Evolutionary conservation across 2,329 filamentous ascomycete genomes (phyloP), one percentile per base, ranked within the genome.

Genomic region (Exophiala oligosperma): DNA sequence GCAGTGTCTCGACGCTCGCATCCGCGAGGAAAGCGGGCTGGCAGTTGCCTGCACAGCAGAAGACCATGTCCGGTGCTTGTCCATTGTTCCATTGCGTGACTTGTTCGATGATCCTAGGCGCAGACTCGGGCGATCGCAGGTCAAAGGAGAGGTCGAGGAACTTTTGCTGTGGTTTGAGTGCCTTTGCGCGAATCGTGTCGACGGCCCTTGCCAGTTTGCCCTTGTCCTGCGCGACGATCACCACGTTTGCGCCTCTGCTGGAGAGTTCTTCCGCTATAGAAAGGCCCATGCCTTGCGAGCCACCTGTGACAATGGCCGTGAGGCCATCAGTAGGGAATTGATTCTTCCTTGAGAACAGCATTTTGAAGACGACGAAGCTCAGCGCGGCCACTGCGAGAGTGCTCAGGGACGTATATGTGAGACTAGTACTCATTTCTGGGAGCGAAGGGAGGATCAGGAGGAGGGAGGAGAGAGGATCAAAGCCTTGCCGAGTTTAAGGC

Each of bases 261-360:
- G 93, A 83, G 46, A 99, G 84, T 65, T 92, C 81, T 52, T 84
- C 81, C 4, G 88, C 92, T 21, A 87, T 84, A 52, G 85, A 85
- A 66, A 87, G 85, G 59, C 94, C 94, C 88, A 97, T 91, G 57
- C 94, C 94, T 70, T 97, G 90, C 0, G 94, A 97, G 32, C 88
- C 92, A 48, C 94, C 94, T 0, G 94, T 99, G 52, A 99, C 79
- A 55, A 97, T 79, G 52, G 95, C 81, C 1, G 92, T 96, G 92
- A 96, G 66, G 8, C 91, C 91, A 67, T 92, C 86, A 9, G 97
- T 90, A 51, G 87, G 84, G 78, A 97, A 91, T 62, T 91, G 83
- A 71, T 96, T 91, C 66, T 83, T 87, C 48, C 65, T 57, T 9
- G 66, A 65, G 47, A 74, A 71, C 57, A 76, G 66, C 76, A 78